A percentile compares a stretch with the other conserved stretches of the same genome.
Conservation (phyloP, 306 rosid species). For the Vigna angularis region DNA sequence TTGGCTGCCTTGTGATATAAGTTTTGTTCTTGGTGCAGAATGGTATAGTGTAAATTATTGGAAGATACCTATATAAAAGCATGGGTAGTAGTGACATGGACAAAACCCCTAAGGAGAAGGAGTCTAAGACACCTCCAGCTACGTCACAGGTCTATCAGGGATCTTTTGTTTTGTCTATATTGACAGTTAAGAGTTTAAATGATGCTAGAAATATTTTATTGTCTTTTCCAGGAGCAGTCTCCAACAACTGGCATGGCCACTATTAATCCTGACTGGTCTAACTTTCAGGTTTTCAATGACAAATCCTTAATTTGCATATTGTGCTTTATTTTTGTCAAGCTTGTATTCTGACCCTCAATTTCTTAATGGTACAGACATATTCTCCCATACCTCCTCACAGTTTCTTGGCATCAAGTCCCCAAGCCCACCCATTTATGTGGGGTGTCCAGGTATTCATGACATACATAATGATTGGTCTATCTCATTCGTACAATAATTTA, state of each 20-base stretch:
- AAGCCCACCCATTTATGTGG: conserved; percentile 97
- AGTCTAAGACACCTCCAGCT: conserved; percentile 70
- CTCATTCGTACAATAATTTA: background rate
- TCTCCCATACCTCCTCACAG: conserved; percentile 97
- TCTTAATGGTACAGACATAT: conserved; percentile 66
- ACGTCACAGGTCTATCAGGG: conserved; percentile 67
- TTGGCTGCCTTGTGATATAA: conserved; percentile 45
- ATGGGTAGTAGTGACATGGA: conserved; percentile 83
- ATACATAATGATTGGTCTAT: background rate
- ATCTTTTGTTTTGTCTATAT: conserved; percentile 28
- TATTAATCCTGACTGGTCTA: conserved; percentile 94
- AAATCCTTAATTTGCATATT: conserved; percentile 36
- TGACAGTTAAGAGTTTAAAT: conserved; percentile 27
- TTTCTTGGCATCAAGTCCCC: conserved; percentile 88
- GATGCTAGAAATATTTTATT: conserved; percentile 28
- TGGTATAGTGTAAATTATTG: conserved; percentile 53
- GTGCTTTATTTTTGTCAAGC: conserved; percentile 38
- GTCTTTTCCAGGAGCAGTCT: conserved; percentile 75
- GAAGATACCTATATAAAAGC: conserved; percentile 42
- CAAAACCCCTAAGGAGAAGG: conserved; percentile 77
- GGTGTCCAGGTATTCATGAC: conserved; percentile 82
- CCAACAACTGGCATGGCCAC: conserved; percentile 63
- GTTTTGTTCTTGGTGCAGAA: conserved; percentile 53
- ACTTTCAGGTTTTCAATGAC: conserved; percentile 77
- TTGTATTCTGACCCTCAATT: conserved; percentile 40